phyloP scores from a whole-genome alignment of 2,329 filamentous ascomycete species.

The Neurospora sp. region DNA sequence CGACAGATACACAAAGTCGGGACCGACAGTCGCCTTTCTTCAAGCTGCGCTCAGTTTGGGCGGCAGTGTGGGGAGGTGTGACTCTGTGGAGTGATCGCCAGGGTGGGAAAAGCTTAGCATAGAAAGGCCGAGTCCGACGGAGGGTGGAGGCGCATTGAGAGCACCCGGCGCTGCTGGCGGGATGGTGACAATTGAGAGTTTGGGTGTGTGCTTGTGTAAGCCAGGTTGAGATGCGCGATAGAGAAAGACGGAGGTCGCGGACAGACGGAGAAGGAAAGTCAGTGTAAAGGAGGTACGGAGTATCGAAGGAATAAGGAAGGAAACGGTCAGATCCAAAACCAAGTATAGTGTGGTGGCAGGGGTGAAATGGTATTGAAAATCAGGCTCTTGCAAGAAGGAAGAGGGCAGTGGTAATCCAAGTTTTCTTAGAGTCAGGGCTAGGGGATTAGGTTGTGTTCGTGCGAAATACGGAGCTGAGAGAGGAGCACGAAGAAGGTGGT shows the following conservation, averaged over 20 bases:
- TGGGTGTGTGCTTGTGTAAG: neutral
- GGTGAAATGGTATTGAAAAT: neutral
- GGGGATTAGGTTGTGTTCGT: neutral
- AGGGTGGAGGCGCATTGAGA: constrained; percentile 1
- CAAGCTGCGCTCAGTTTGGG: neutral
- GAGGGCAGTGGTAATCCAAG: neutral
- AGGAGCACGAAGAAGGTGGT: neutral
- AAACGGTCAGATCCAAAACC: neutral
- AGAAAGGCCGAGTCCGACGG: constrained; percentile 4
- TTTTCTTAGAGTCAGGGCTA: neutral
- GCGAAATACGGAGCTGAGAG: neutral
- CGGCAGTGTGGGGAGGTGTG: neutral
- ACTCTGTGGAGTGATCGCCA: constrained; percentile 13
- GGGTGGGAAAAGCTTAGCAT: constrained; percentile 14
- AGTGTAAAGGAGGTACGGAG: neutral
- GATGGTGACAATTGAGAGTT: neutral
- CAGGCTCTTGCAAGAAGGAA: neutral
- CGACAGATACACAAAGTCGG: neutral
- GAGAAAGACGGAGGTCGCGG: neutral
- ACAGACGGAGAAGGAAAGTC: neutral
- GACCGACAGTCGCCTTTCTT: neutral
- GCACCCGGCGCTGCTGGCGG: neutral
- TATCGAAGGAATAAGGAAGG: neutral
- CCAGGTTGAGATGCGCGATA: neutral
- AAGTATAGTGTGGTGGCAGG: neutral